phyloP scores from a whole-genome alignment of 106 monocot genomes.

The Platanthera guangdongensis region DNA sequence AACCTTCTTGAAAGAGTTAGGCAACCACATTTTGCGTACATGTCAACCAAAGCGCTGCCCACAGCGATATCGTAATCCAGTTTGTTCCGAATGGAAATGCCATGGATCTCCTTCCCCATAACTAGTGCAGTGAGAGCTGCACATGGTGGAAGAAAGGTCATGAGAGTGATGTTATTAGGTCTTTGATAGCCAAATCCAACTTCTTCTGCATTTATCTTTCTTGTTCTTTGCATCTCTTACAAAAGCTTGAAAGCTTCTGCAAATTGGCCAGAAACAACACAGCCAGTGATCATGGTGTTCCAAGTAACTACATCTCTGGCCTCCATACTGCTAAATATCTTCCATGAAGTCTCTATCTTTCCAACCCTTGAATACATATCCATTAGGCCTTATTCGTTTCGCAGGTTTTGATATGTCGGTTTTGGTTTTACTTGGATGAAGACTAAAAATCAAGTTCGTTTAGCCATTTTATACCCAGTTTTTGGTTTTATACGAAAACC shows the following conservation, averaged over 20 bases:
- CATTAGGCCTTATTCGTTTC: conserved; percentile 14
- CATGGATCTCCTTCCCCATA: conserved; percentile 87
- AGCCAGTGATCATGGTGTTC: conserved; percentile 86
- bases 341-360: conserved; percentile 42
- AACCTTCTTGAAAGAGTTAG: conserved; percentile 33
- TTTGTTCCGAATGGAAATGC: conserved; percentile 46
- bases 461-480: no score
- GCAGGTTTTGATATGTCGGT: no score
- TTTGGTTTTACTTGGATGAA: no score
- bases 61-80: conserved; percentile 54
- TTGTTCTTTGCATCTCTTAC: conserved; percentile 45
- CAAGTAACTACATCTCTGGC: conserved; percentile 68
- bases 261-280: conserved; percentile 20
- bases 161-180: conserved; percentile 71
- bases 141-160: conserved; percentile 76
- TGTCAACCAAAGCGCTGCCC: conserved; percentile 84
- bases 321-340: conserved; percentile 55
- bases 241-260: conserved; percentile 47
- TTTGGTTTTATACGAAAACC: no score
- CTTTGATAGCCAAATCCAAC: background rate
- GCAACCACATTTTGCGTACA: conserved; percentile 83
- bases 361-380: conserved; percentile 81
- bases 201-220: conserved; percentile 2
- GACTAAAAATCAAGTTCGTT: no score
- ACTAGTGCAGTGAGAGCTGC: conserved; percentile 50